Evolutionary conservation across 1,284 basidiomycete genomes (phyloP).

Genomic region (Ceratobasidium sp.): DNA sequence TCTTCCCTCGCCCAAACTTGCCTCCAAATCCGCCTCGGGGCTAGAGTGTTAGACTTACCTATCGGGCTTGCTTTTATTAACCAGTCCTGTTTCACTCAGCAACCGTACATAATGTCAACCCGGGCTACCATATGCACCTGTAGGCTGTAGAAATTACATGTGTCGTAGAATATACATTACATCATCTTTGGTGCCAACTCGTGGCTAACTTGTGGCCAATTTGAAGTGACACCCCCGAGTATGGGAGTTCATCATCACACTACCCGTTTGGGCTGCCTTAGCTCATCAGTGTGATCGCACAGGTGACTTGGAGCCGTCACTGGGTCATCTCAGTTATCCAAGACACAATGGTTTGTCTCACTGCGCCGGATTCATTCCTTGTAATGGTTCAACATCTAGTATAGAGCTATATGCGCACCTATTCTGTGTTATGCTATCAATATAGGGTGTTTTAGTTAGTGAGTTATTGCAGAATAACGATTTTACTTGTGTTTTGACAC

Average conservation of each 20-base stretch:
- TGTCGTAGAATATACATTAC: background rate
- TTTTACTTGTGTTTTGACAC: background rate
- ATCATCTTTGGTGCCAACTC: background rate
- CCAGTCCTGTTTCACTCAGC: background rate
- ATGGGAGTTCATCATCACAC: background rate
- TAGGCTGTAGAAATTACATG: background rate
- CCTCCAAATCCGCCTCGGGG: background rate
- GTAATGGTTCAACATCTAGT: background rate
- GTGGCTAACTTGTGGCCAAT: background rate
- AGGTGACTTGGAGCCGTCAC: background rate
- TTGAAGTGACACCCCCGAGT: background rate
- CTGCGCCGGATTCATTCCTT: background rate
- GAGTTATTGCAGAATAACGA: background rate
- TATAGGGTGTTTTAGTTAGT: background rate
- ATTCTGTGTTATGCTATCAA: background rate
- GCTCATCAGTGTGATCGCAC: background rate
- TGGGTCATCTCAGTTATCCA: background rate
- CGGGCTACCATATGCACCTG: background rate
- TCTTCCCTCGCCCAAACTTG: background rate
- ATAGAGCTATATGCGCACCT: background rate
- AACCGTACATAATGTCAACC: background rate
- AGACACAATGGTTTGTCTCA: background rate
- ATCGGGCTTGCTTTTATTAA: background rate
- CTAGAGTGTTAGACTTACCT: background rate
- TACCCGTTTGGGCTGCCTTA: background rate